These are phyloP conservation scores for Daldinia decipiens DNA, from an alignment of 495 filamentous ascomycete genomes.

Conservation along the genomic window DNA sequence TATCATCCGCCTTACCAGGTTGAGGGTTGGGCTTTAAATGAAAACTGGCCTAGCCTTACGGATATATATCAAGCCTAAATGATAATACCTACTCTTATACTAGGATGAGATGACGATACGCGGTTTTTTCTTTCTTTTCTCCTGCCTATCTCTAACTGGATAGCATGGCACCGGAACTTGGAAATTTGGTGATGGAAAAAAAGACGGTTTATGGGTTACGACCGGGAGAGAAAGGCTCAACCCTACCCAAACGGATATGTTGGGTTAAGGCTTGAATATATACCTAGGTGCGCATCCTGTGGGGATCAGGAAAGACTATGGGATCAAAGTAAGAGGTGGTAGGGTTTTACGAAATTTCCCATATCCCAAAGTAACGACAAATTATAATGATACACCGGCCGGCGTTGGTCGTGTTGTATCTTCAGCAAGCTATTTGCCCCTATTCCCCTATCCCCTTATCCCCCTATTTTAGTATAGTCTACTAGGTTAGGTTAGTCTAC, in stretches of 20 bases:
- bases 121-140: neutral
- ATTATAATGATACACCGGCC: slow-evolving; percentile 4
- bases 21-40: slow-evolving; percentile 32
- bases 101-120: slow-evolving; percentile 12
- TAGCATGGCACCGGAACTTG: slow-evolving; percentile 30
- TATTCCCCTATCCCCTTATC: slow-evolving; percentile 2
- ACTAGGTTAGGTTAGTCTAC: too few species aligned
- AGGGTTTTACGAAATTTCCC: slow-evolving; percentile 17
- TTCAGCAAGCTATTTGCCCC: neutral
- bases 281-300: neutral
- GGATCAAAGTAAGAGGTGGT: slow-evolving; percentile 6
- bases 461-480: slow-evolving; percentile 1
- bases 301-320: slow-evolving; percentile 7
- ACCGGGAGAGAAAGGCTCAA: slow-evolving; percentile 16
- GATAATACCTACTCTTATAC: slow-evolving; percentile 9
- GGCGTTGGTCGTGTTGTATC: neutral
- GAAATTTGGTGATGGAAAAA: slow-evolving; percentile 25
- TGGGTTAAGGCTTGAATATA: slow-evolving; percentile 8
- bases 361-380: slow-evolving; percentile 16
- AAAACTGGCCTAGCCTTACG: slow-evolving; percentile 38
- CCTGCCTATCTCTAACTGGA: neutral
- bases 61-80: slow-evolving; percentile 41
- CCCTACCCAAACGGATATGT: slow-evolving; percentile 16
- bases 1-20: slow-evolving; percentile 39
- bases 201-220: slow-evolving; percentile 14